Base-by-base conservation (phyloP, 2,329 filamentous ascomycete genomes). In the Arthroderma sp. region DNA sequence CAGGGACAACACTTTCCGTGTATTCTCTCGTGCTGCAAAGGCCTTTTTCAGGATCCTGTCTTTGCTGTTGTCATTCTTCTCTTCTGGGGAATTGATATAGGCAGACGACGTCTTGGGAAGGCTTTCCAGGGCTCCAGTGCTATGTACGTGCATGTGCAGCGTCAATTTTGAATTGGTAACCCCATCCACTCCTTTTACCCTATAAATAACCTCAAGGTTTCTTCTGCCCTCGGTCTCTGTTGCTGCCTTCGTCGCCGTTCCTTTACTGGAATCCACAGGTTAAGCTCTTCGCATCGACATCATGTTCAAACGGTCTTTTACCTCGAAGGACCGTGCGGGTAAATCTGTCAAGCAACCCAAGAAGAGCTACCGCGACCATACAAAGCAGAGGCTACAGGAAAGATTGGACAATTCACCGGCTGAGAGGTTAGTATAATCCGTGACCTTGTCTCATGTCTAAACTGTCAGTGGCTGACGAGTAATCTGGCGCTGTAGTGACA, bases 231-330 rank as follows among this genome's bases (percentile, higher is more conserved):
- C 60, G 28, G 33, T 43, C 29, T 30, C 22, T 36, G 4, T 22
- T 6, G 5, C 54, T 43, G 54, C 63, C 51, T 56, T 57, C 71
- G 69, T 69, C 48, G 49, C 37, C 7, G 34, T 38, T 41, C 7
- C 11, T 30, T 44, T 48, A 57, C 48, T 51, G 50, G 44, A 55
- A 57, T 48, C 51, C 34, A 8, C 15, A 33, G 27, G 36, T 49
- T 49, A 51, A 52, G 45, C 46, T 50, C 46, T 65, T 60, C 57
- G 53, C 54, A 56, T 56, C 54, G 59, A 61, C 70, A 72, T 63
- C 66, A 94, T 94, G 86, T 94, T 94, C 75, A 93, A 87, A 72
- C 86, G 86, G 65, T 88, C 87, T 61, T 88, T 91, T 70, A 75
- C 80, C 65, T 81, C 82, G 56, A 82, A 81, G 66, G 82, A 89